These are phyloP conservation scores for Cercospora sp. DNA, from an alignment of 2,329 filamentous ascomycete genomes.

Conservation along the genomic window DNA sequence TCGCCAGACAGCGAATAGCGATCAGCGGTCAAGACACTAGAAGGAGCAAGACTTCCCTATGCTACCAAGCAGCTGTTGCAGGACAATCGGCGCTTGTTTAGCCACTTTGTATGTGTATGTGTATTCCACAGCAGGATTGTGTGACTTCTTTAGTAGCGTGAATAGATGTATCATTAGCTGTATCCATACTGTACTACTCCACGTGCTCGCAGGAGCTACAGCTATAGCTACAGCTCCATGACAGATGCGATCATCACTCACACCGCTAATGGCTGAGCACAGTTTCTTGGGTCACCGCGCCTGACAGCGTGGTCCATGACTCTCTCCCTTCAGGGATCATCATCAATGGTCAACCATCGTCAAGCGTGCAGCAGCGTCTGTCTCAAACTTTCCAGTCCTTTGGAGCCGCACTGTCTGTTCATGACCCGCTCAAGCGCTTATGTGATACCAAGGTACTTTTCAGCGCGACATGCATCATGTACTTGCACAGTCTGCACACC, in stretches of 20 bases:
- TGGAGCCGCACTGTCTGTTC: background rate
- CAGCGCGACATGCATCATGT: background rate
- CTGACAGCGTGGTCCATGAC: slow-evolving; percentile 1
- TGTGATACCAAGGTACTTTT: background rate
- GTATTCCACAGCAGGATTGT: background rate
- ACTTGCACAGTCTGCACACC: background rate
- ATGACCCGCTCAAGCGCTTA: background rate
- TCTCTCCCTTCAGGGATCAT: background rate
- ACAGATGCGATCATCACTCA: background rate
- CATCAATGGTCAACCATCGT: background rate
- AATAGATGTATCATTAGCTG: background rate
- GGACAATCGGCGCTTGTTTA: background rate
- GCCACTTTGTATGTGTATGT: background rate
- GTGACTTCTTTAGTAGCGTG: background rate
- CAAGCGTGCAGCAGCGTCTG: background rate
- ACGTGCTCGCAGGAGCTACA: background rate
- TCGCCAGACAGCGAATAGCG: background rate
- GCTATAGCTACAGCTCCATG: background rate
- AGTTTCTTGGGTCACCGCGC: background rate
- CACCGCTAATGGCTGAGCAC: background rate
- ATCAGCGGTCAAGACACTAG: background rate
- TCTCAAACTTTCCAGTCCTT: slow-evolving; percentile 1
- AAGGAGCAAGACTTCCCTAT: background rate
- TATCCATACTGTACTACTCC: slow-evolving; percentile 5
- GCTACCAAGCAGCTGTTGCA: background rate